These are phyloP conservation scores for Xylaria sp. DNA, from an alignment of 2,329 filamentous ascomycete genomes.

Conservation along the genomic window DNA sequence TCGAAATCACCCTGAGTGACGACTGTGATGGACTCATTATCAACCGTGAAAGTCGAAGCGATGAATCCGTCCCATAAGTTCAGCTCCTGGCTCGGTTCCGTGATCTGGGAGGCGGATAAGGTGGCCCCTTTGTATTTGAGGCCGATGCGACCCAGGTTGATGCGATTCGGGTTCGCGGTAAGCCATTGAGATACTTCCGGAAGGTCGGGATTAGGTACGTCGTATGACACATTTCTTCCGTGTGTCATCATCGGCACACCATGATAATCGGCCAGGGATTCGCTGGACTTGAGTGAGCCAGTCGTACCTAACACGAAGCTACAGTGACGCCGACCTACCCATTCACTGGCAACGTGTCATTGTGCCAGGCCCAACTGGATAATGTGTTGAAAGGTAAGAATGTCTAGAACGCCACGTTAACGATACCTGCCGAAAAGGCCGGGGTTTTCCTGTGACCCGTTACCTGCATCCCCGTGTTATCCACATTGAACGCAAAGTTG, in stretches of 20 bases:
- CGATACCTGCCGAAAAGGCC: not conserved
- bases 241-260: conserved; percentile 40
- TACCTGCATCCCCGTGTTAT: conserved; percentile 36
- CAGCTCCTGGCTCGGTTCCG: conserved; percentile 38
- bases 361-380: conserved; percentile 37
- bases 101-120: conserved; percentile 36
- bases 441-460: not conserved
- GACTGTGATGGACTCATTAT: conserved; percentile 38
- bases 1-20: conserved; percentile 43
- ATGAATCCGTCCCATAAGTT: conserved; percentile 45
- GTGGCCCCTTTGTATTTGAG: conserved; percentile 40
- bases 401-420: conserved; percentile 19
- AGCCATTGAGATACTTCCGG: conserved; percentile 53
- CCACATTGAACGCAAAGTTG: conserved; percentile 36
- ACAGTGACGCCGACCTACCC: conserved; percentile 19
- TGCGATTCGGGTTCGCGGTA: conserved; percentile 50
- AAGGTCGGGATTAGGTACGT: conserved; percentile 40
- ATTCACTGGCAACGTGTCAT: conserved; percentile 42
- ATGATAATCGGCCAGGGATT: conserved; percentile 36
- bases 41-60: conserved; percentile 41
- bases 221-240: conserved; percentile 43
- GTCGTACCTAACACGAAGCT: too few relatives aligned
- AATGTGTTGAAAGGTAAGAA: conserved; percentile 35
- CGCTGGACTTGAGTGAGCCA: conserved; percentile 22
- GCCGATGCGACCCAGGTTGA: conserved; percentile 48